Evolutionary conservation across 2,329 filamentous ascomycete species (phyloP), one percentile per base, ranked within the genome.

Genomic region (Kalaharituber pfeilii): DNA sequence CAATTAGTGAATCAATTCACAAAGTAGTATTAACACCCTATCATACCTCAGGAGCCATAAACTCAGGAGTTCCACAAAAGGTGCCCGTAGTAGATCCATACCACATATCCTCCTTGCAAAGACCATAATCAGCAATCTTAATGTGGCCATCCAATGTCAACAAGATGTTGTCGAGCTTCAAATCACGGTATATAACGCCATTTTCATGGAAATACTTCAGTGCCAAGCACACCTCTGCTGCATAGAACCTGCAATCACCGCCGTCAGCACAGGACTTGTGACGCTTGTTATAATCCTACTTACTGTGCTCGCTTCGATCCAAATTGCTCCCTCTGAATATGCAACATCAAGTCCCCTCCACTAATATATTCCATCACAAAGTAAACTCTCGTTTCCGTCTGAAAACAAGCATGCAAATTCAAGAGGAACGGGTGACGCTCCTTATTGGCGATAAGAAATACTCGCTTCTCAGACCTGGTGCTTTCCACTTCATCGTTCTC

Each of bases 71-170:
- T 69, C 91, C 91, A 67, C 91, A 98, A 73, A 98, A 98, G 6
- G 91, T 98, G 71, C 88, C 89, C 0, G 91, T 98, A 2, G 85
- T 95, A 54, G 85, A 89, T 44, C 87, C 87, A 67, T 93, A 98
- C 88, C 89, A 98, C 91, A 98, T 98, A 64, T 98, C 88, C 67
- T 98, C 91, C 71, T 98, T 98, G 73, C 93, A 98, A 50, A 98
- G 78, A 78, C 91, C 91, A 68, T 94, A 98, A 75, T 98, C 91
- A 52, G 79, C 91, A 74, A 98, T 87, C 75, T 96, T 96, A 74
- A 98, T 94, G 68, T 98, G 91, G 25, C 91, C 91, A 66, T 98
- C 91, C 47, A 94, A 75, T 1, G 87, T 93, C 65, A 98, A 74
- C 49, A 98, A 76, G 66, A 98, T 98, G 68, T 98, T 86, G 69